Percentiles rank a stretch among this genome's conserved stretches.
Evolutionary conservation across 805 yeast genomes (phyloP).

Genomic region (Kregervanrija fluxuum): DNA sequence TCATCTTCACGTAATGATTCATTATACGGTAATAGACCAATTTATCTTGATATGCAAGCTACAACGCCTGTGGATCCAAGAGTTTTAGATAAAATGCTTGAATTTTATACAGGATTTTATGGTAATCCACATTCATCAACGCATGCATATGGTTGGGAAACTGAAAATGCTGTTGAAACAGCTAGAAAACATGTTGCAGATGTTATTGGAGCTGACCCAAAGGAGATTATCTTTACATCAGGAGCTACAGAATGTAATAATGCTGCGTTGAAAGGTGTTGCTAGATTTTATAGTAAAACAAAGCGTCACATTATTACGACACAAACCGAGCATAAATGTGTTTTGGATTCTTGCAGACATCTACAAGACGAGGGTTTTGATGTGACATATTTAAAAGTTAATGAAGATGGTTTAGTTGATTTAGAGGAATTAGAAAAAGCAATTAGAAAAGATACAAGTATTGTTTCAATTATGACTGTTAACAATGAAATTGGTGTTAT

Average conservation of each 20-base stretch:
- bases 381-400: constrained; percentile 86
- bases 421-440: constrained; percentile 72
- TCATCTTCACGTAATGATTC: constrained; percentile 38
- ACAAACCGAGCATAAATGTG: constrained; percentile 98
- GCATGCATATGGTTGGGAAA: constrained; percentile 98
- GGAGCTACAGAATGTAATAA: constrained; percentile 98
- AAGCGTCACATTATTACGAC: constrained; percentile 93
- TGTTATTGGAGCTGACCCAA: constrained; percentile 87
- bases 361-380: constrained; percentile 96
- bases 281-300: constrained; percentile 82
- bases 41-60: constrained; percentile 95
- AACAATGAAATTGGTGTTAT: constrained; percentile 97
- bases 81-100: constrained; percentile 82
- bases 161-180: constrained; percentile 82
- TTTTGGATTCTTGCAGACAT: constrained; percentile 91
- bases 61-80: constrained; percentile 98
- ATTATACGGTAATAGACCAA: constrained; percentile 71
- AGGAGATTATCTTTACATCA: constrained; percentile 92
- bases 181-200: constrained; percentile 81
- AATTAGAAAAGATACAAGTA: constrained; percentile 82
- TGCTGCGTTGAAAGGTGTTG: constrained; percentile 92
- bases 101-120: constrained; percentile 82
- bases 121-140: constrained; percentile 98
- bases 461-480: constrained; percentile 94
- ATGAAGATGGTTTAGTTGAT: constrained; percentile 69